These are phyloP conservation scores for Athelia psychrophila DNA, from an alignment of 1,284 basidiomycete species.

Conservation along the genomic window DNA sequence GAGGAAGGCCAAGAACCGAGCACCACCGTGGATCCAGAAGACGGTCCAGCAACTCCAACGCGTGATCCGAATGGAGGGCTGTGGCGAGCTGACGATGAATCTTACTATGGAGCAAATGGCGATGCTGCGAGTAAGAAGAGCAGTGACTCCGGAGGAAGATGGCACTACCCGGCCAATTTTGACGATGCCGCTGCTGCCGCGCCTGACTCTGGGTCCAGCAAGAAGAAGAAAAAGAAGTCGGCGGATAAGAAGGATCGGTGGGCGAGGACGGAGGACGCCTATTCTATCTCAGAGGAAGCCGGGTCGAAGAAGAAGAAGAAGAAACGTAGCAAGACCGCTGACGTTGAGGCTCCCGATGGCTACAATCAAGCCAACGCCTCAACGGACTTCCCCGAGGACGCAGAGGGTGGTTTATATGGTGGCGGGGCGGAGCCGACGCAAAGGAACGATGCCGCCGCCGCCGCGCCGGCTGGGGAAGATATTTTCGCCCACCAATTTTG, in stretches of 20 bases:
- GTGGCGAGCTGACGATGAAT: slow-evolving; percentile 72
- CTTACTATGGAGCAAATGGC: slow-evolving; percentile 55
- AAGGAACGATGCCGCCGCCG: slow-evolving; percentile 11
- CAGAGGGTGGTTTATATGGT: slow-evolving; percentile 64
- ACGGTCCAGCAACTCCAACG: slow-evolving; percentile 17
- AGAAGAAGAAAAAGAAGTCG: slow-evolving; percentile 53
- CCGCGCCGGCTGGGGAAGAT: slow-evolving; percentile 26
- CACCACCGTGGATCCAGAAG: slow-evolving; percentile 41
- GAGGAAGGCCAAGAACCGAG: slow-evolving; percentile 77
- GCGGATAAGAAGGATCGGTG: slow-evolving; percentile 82
- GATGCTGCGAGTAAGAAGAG: slow-evolving; percentile 31
- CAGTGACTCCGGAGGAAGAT: slow-evolving; percentile 46
- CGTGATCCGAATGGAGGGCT: slow-evolving; percentile 44
- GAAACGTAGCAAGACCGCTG: slow-evolving; percentile 51
- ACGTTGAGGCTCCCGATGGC: slow-evolving; percentile 38
- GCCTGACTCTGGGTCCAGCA: slow-evolving; percentile 11
- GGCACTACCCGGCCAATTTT: slow-evolving; percentile 83
- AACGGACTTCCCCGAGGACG: slow-evolving; percentile 65
- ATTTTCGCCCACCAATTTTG: slow-evolving; percentile 50
- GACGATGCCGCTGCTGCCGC: slow-evolving; percentile 51
- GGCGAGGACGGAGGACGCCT: slow-evolving; percentile 81
- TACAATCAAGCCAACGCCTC: slow-evolving; percentile 48
- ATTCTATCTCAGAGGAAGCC: slow-evolving; percentile 48
- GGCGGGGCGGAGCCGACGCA: slow-evolving; percentile 20
- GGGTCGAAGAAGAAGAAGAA: slow-evolving; percentile 43